Base-by-base conservation (phyloP, 495 filamentous ascomycete species). In the Aspergillus mulundensis region DNA sequence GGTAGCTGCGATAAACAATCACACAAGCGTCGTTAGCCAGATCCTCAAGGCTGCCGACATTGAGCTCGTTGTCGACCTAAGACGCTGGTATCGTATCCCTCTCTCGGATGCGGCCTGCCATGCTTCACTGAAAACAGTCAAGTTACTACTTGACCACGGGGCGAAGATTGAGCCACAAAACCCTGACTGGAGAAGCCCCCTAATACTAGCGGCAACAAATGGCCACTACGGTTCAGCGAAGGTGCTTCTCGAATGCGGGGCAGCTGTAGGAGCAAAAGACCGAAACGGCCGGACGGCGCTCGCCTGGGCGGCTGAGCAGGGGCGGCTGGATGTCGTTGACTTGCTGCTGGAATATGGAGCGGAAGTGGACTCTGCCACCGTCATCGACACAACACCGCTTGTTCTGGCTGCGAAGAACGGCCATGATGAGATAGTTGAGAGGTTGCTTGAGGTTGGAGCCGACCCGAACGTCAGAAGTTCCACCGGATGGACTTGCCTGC, bases 111-210 rank as follows among this genome's bases (percentile, higher is more conserved):
- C 41, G 5, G 19, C 41, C 11, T 20, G 18, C 18, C 11, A 23
- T 14, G 41, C 18, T 2, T 7, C 12, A 23, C 8, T 19, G 12
- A 16, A 18, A 7, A 28, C 55, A 24, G 56, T 52, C 16, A 34
- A 50, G 16, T 49, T 62, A 23, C 47, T 62, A 15, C 50, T 62
- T 11, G 50, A 56, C 8, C 30, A 18, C n/a, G 19, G 34, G 1
- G 28, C 25, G 2, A 21, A 21, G 10, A 3, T 54, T 23, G 49
- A 60, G 21, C 23, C 40, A 28, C 48, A 58, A 7, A 19, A 30
- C 10, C 14, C 2, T 18, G 55, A 61, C 32, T 21, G n/a, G 15
- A 16, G 49, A 8, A 54, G 38, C 8, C 51, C 51, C 7, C 23
- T 54, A 23, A 14, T 39, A 16, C 15, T 47, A 1, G 39, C 51